phyloP scores from a whole-genome alignment of 768 basidiomycete genomes.

The Podaxis mareebaensis region DNA sequence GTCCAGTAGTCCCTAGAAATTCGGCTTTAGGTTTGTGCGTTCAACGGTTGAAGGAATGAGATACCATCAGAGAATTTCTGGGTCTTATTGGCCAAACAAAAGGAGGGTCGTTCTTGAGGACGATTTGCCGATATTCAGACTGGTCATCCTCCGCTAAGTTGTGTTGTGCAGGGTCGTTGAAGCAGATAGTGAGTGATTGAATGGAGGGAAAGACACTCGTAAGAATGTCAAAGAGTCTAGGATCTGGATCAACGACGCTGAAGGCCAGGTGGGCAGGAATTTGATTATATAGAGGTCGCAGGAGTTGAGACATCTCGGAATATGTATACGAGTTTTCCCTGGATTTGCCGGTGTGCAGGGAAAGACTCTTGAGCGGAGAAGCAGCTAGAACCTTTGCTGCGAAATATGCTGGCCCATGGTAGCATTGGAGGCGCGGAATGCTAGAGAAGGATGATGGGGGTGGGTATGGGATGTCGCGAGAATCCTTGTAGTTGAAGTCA shows the following conservation, averaged over 20 bases:
- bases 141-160: not conserved
- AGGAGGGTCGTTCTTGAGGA: not conserved
- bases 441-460: slow-evolving; percentile 6
- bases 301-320: slow-evolving; percentile 2
- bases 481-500: slow-evolving; percentile 11
- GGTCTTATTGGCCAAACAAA: slow-evolving; percentile 13
- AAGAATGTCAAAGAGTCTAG: slow-evolving; percentile 3
- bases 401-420: slow-evolving; percentile 10
- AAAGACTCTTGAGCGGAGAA: slow-evolving; percentile 1
- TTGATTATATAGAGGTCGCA: slow-evolving; percentile 3
- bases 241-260: slow-evolving; percentile 10
- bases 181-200: slow-evolving; percentile 9
- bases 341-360: slow-evolving; percentile 12
- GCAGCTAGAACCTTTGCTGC: slow-evolving; percentile 2
- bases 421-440: slow-evolving; percentile 2
- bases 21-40: not conserved
- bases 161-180: slow-evolving; percentile 3
- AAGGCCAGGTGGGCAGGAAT: not conserved
- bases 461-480: slow-evolving; percentile 13
- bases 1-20: slow-evolving; percentile 7
- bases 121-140: not conserved
- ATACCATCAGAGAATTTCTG: slow-evolving; percentile 1
- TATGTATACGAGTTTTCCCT: slow-evolving; percentile 6
- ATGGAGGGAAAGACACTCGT: slow-evolving; percentile 3
- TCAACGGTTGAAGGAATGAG: not conserved